Evolutionary conservation across 2,329 filamentous ascomycete genomes (phyloP).

Genomic region (Endoconidiophora laricicola): DNA sequence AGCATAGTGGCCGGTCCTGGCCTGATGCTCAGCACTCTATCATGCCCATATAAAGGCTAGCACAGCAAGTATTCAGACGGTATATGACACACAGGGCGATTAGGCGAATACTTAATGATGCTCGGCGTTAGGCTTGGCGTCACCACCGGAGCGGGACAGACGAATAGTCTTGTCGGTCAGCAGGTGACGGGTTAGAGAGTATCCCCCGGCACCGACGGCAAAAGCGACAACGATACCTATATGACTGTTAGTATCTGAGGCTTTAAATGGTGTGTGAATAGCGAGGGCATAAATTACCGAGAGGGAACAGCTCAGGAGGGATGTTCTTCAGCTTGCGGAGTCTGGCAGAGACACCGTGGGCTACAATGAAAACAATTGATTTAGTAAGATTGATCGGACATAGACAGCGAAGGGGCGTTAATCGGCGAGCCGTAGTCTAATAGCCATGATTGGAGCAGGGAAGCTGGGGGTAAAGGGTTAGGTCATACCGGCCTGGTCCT

Average conservation of each 20-base stretch:
- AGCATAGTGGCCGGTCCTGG: not conserved
- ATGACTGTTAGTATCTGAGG: slow-evolving; percentile 16
- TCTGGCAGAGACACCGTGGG: slow-evolving; percentile 92
- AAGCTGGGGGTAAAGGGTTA: not conserved
- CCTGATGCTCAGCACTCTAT: not conserved
- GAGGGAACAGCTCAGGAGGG: slow-evolving; percentile 83
- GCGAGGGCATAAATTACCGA: slow-evolving; percentile 43
- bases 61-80: not conserved
- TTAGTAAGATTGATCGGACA: not conserved
- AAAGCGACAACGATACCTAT: slow-evolving; percentile 75
- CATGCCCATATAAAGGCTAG: not conserved
- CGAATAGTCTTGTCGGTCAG: slow-evolving; percentile 82
- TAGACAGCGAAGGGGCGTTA: no score
- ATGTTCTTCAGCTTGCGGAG: slow-evolving; percentile 78
- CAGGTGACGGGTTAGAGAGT: slow-evolving; percentile 72
- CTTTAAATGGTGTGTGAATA: slow-evolving; percentile 6
- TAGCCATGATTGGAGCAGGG: not conserved
- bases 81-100: slow-evolving; percentile 16
- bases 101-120: slow-evolving; percentile 21
- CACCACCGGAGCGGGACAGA: slow-evolving; percentile 45
- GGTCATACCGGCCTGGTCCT: slow-evolving; percentile 50
- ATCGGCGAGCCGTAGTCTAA: no score
- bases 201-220: slow-evolving; percentile 63
- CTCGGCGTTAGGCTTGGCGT: slow-evolving; percentile 22
- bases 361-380: slow-evolving; percentile 28